Base-by-base conservation (phyloP, 768 basidiomycete genomes). In the Collybiopsis luxurians region DNA sequence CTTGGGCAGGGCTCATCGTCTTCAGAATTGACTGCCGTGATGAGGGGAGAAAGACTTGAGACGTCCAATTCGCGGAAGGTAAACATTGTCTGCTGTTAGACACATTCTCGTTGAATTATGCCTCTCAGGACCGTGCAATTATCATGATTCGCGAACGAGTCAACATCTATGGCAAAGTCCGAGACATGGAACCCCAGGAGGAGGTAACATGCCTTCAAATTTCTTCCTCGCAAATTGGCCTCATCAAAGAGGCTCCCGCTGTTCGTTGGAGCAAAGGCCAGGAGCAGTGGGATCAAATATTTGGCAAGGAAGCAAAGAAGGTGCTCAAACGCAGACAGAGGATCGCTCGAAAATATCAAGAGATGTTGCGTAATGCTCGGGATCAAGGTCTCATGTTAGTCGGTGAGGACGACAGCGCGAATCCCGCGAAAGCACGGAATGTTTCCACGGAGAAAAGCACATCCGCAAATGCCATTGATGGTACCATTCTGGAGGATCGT, bases 61-160 rank as follows among this genome's bases (percentile, higher is more conserved):
- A 39, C 50, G 24, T 36, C 36, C 2, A 51, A 39, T 23, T 19
- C 36, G 36, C 50, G 24, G 26, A 49, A 49, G 44, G 47, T 38
- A 38, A 55, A 24, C 27, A 36, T 19, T 52, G 13, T 11, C 21
- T 44, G 11, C 50, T 24, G 9, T n/a, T n/a, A 15, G 12, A 4
- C 12, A 9, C 12, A 28, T 6, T 28, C 27, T n/a, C 27, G 12
- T 10, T 45, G 27, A n/a, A 10, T 27, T 49, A 3, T 45, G 12
- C 4, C 17, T 28, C 38, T n/a, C 27, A 65, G 62, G 27, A 61
- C 43, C 69, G 69, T 12, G 15, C 40, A 5, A 51, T 75, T 11
- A 17, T 67, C 13, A 80, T 92, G 82, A 81, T 92, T 60, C 81
- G 91, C 7, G 89, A 93, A 66, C 79, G 92, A 15, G 85, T 92